phyloP scores from a whole-genome alignment of 768 basidiomycete species.

The Suillus clintonianus region DNA sequence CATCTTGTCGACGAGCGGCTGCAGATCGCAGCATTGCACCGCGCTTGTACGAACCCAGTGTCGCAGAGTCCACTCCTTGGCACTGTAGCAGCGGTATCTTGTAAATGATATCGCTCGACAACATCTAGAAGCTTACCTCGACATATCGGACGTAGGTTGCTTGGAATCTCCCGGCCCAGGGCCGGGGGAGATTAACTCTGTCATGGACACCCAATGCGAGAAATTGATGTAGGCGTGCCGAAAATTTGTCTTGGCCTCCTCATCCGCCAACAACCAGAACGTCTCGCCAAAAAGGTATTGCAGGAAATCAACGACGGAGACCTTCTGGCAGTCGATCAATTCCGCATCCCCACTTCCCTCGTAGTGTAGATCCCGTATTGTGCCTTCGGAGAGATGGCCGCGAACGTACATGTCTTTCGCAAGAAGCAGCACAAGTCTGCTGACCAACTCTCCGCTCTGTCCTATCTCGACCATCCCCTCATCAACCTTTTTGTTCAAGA shows the following conservation, averaged over 20 bases:
- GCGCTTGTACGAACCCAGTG: conserved; percentile 19
- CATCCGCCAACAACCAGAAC: neutral
- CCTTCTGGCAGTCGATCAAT: conserved; percentile 10
- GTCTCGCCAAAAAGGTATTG: conserved; percentile 10
- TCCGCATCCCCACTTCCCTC: neutral
- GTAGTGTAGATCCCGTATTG: neutral
- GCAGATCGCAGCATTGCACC: conserved; percentile 16
- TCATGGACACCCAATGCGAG: too few relatives aligned
- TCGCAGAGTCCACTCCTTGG: conserved; percentile 6
- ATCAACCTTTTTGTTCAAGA: conserved; percentile 1
- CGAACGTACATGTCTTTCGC: conserved; percentile 12
- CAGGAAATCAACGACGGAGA: conserved; percentile 14
- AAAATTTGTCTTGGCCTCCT: conserved; percentile 7
- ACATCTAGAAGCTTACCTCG: neutral
- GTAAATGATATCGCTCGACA: neutral
- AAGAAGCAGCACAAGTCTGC: conserved; percentile 8
- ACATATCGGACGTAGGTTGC: neutral
- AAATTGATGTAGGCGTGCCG: conserved; percentile 12
- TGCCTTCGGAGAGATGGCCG: neutral
- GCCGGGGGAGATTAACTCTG: conserved; percentile 2
- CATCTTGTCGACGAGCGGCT: conserved; percentile 12
- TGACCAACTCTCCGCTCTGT: conserved; percentile 11
- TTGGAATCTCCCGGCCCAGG: too few relatives aligned
- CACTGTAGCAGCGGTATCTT: neutral
- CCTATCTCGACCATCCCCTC: conserved; percentile 6